These are phyloP conservation scores for Cicer pinnatifidum DNA, from an alignment of 306 rosid genomes.

Conservation along the genomic window DNA sequence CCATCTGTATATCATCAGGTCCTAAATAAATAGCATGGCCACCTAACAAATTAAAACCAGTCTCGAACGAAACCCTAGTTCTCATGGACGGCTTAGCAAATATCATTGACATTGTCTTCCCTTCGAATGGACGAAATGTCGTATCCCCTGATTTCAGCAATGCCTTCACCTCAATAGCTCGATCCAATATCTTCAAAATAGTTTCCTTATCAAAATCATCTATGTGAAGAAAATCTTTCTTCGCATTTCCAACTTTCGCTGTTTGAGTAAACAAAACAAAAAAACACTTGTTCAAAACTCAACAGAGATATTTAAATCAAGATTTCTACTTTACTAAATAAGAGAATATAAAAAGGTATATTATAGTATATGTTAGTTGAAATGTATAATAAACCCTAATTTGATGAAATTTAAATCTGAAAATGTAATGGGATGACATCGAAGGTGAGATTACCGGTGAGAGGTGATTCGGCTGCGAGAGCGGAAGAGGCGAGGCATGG, in stretches of 20 bases:
- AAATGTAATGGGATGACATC: background rate
- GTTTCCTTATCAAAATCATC: slow-evolving; percentile 78
- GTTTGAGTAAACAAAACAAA: slow-evolving; percentile 7
- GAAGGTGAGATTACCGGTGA: slow-evolving; percentile 24
- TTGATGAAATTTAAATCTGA: slow-evolving; percentile 14
- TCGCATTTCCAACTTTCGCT: slow-evolving; percentile 58
- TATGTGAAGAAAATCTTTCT: slow-evolving; percentile 84
- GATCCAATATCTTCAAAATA: slow-evolving; percentile 75
- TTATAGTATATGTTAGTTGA: background rate
- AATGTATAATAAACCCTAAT: slow-evolving; percentile 40
- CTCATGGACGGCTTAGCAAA: slow-evolving; percentile 97
- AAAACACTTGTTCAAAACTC: slow-evolving; percentile 5
- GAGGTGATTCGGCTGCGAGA: slow-evolving; percentile 46
- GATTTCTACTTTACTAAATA: background rate
- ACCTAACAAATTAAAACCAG: slow-evolving; percentile 82
- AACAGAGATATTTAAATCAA: background rate
- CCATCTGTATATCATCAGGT: slow-evolving; percentile 96
- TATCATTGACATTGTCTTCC: slow-evolving; percentile 97
- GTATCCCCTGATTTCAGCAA: slow-evolving; percentile 82
- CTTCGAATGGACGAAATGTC: slow-evolving; percentile 78
- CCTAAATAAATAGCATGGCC: slow-evolving; percentile 95
- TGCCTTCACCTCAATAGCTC: slow-evolving; percentile 84
- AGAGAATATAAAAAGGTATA: background rate
- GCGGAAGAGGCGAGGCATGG: slow-evolving; percentile 58
- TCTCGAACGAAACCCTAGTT: slow-evolving; percentile 92